Base-by-base conservation (phyloP, 225 moss, liverwort and hornwort genomes). In the Bryoerythrophyllum caledonicum region DNA sequence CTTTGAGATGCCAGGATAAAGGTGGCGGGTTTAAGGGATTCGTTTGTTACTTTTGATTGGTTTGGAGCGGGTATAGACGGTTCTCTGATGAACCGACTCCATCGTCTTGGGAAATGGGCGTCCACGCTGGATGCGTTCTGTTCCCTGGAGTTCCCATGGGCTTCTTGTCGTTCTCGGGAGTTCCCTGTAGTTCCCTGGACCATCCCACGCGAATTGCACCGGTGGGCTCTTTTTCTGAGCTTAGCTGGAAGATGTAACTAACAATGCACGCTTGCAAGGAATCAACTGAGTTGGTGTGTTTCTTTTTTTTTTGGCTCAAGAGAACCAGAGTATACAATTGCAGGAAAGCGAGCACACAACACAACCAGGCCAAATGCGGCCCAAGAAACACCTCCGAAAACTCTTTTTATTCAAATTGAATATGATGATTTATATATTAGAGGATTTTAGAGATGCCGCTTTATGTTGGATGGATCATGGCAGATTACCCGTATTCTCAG, bases 161-260 rank as follows among this genome's bases (percentile, higher is more conserved):
- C 23, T 38, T 0, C 8, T 8, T 8, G 8, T 14, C 49, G 46
- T 46, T 46, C 49, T 15, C 49, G 2, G 5, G 26, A 4, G 43
- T 43, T 41, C 26, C 10, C 58, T 1, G 8, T 8, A 3, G 27
- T 56, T 25, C 25, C 25, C 25, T 27, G 30, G 25, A 21, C 12
- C 37, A 24, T 64, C 74, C 53, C 74, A 64, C 63, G 74, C 53
- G 63, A 53, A 24, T 56, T 43, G 66, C 30, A 66, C 66, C 21
- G 30, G 25, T 26, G 54, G 48, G 16, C 43, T 21, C 34, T 32
- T 73, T 60, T 46, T 28, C 51, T 52, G 28, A 4, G 21, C 43
- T 5, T 55, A 10, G 17, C 26, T 25, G 11, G 0, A 3, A 27
- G 60, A n/a, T 44, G 25, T 38, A 38, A 40, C 70, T 16, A 12